Evolutionary conservation across 1,284 basidiomycete species (phyloP).

Genomic region (Wallemia ichthyophaga): DNA sequence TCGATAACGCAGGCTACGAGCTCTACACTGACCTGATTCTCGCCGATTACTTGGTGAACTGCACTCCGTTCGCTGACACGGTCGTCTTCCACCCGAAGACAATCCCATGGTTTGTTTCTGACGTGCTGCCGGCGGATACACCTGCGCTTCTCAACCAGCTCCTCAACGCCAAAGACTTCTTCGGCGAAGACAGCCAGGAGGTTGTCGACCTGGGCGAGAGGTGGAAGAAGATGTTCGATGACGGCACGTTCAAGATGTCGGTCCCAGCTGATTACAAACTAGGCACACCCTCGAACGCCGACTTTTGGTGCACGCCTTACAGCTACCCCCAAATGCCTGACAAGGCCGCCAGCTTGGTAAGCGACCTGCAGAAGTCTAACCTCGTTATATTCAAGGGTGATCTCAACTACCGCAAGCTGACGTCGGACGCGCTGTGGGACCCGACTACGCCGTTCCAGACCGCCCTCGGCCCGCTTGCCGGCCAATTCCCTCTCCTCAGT

Average conservation of each 20-base stretch:
- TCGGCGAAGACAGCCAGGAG: constrained; percentile 9
- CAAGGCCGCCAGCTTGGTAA: constrained; percentile 28
- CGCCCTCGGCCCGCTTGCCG: constrained; percentile 52
- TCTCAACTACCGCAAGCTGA: constrained; percentile 70
- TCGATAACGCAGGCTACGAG: constrained; percentile 59
- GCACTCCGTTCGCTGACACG: constrained; percentile 45
- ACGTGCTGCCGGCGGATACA: constrained; percentile 57
- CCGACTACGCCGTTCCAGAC: constrained; percentile 42
- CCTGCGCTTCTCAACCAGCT: constrained; percentile 23
- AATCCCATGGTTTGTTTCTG: constrained; percentile 79
- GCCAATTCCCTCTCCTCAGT: constrained; percentile 48
- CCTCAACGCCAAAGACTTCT: constrained; percentile 11
- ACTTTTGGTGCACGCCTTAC: constrained; percentile 60
- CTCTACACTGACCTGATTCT: constrained; percentile 79
- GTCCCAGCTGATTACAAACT: constrained; percentile 34
- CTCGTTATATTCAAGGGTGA: constrained; percentile 92
- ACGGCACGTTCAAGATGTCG: constrained; percentile 41
- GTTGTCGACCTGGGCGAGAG: constrained; percentile 33
- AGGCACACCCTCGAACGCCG: constrained; percentile 21
- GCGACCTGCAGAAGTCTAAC: constrained; percentile 29
- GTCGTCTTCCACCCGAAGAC: constrained; percentile 58
- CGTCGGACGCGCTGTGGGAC: constrained; percentile 69
- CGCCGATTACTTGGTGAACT: constrained; percentile 71
- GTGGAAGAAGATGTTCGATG: constrained; percentile 38
- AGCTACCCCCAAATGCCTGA: constrained; percentile 51